Base-by-base conservation (phyloP, 768 basidiomycete species). In the Serendipita sp. region DNA sequence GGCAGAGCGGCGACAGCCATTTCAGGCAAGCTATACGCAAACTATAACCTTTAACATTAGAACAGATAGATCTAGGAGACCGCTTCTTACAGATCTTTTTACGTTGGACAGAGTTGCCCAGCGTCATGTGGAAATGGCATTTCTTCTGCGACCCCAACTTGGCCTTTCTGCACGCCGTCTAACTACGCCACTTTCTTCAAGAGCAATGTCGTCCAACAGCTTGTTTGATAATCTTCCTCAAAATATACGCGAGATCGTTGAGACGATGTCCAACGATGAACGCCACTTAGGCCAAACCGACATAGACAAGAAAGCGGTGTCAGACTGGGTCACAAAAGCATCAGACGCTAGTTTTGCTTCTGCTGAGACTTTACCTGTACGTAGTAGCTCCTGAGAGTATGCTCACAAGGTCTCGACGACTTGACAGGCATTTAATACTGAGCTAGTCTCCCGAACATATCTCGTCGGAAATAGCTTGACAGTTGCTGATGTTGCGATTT, bases 401-500 rank as follows among this genome's bases (percentile, higher is more conserved):
- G 46, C 45, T 66, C 44, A 68, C 60, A 41, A 38, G 56, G 46
- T 48, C 30, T 7, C 67, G 30, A 46, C 46, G 36, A 41, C 13
- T 45, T 51, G 56, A 48, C 13, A 96, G 92, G 80, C 81, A 36
- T 78, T 97, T 67, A 83, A 95, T 71, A 74, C 80, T 1, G 75
- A 84, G 51, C 79, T 98, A 60, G 76, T 81, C 13, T 83, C 89
- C 28, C 81, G 85, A 70, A 96, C 93, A 28, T 97, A 91, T 75
- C 74, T 93, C 70, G 88, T 92, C 69, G 82, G 82, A 72, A 89
- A 90, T 75, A 82, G 87, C 69, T 78, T 92, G 64, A 91, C 92
- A 18, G 88, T 85, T 2, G 95, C 94, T 51, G 96, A 99, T 74
- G 82, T 92, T 64, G 89, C 89, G 8, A 75, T 97, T 58, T 98